A percentile compares a stretch with the other conserved stretches of the same genome.
These are phyloP conservation scores for Monosporascus ibericus DNA, from an alignment of 2,329 filamentous ascomycete genomes.

Conservation along the genomic window DNA sequence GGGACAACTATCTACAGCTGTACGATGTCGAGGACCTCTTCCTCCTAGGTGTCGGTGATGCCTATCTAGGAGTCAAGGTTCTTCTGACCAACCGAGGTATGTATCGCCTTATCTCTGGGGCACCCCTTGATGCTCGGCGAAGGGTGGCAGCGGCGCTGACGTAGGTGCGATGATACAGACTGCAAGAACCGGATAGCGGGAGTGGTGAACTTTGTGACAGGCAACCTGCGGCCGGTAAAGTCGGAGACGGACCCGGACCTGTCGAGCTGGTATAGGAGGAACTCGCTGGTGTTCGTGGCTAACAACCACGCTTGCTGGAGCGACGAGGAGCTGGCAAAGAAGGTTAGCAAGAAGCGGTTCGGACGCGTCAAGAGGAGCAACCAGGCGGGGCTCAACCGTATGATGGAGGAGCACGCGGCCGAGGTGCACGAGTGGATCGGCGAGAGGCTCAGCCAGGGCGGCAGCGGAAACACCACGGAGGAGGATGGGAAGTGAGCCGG, in stretches of 20 bases:
- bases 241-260: slow-evolving; percentile 70
- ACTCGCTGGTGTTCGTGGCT: slow-evolving; percentile 75
- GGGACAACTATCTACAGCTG: slow-evolving; percentile 94
- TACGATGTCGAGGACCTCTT: slow-evolving; percentile 70
- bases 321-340: slow-evolving; percentile 52
- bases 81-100: slow-evolving; percentile 71
- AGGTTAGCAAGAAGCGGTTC: slow-evolving; percentile 55
- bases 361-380: slow-evolving; percentile 50
- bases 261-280: slow-evolving; percentile 75
- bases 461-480: slow-evolving; percentile 41
- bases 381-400: slow-evolving; percentile 42
- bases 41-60: slow-evolving; percentile 83
- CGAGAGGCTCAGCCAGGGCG: slow-evolving; percentile 28
- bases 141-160: neutral
- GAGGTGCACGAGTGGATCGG: slow-evolving; percentile 49
- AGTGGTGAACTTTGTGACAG: slow-evolving; percentile 76
- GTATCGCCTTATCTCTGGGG: slow-evolving; percentile 6
- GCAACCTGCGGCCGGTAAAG: slow-evolving; percentile 69
- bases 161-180: slow-evolving; percentile 30
- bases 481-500: slow-evolving; percentile 33
- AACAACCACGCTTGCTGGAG: slow-evolving; percentile 70
- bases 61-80: slow-evolving; percentile 76
- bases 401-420: slow-evolving; percentile 49
- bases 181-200: slow-evolving; percentile 64
- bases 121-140: too few species aligned